phyloP scores from a whole-genome alignment of 352 stramenopile species.

The Phytophthora pseudosyringae region DNA sequence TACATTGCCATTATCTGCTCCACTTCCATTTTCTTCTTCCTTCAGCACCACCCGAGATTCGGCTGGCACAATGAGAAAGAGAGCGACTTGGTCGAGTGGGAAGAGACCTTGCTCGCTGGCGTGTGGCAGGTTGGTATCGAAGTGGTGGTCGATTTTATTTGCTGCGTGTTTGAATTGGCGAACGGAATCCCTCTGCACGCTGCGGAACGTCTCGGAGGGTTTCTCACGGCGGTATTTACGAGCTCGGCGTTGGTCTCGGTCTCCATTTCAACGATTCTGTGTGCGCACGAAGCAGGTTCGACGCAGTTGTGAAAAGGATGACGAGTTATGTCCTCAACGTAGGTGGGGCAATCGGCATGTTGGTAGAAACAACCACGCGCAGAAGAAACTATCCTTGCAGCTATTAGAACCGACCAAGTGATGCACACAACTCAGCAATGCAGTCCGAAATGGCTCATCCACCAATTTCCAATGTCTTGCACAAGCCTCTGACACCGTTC shows the following conservation, averaged over 20 bases:
- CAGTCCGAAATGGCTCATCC: too few species aligned
- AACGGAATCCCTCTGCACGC: slow-evolving; percentile 29
- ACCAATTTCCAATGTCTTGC: too few species aligned
- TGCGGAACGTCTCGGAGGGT: slow-evolving; percentile 4
- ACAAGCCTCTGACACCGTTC: too few species aligned
- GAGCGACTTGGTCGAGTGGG: not conserved
- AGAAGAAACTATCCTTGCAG: too few species aligned
- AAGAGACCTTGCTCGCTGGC: not conserved
- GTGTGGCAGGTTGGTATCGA: slow-evolving; percentile 22
- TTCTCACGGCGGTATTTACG: slow-evolving; percentile 24
- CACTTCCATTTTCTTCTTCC: slow-evolving; percentile 28
- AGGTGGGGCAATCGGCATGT: too few species aligned
- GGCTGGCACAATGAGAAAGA: slow-evolving; percentile 15
- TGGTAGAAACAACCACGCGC: too few species aligned
- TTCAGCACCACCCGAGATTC: slow-evolving; percentile 27
- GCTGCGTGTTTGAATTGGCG: slow-evolving; percentile 21
- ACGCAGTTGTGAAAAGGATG: not conserved
- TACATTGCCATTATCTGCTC: slow-evolving; percentile 47
- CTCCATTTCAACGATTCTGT: slow-evolving; percentile 3
- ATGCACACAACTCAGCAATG: too few species aligned
- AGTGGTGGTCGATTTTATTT: slow-evolving; percentile 15
- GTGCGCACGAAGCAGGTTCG: not conserved
- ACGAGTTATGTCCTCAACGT: too few species aligned
- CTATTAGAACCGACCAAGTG: too few species aligned
- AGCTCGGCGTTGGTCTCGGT: slow-evolving; percentile 7